Percentiles rank a stretch among this genome's conserved stretches.
Conservation (phyloP, 345 rosid species). For the Pugionium cornutum region DNA sequence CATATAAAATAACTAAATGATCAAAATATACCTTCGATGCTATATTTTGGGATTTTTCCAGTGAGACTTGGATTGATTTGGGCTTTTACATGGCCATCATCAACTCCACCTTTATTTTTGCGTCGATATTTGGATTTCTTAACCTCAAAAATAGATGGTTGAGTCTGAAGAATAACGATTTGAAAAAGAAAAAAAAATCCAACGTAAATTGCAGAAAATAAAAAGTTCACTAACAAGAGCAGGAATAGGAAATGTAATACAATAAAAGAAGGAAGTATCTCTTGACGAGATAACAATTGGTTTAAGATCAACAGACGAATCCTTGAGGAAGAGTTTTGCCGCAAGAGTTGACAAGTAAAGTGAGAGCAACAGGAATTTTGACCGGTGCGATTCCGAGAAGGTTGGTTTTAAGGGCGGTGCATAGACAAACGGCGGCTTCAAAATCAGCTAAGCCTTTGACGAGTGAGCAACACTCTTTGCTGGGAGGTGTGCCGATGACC, state of each 20-base stretch:
- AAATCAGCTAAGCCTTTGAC: conserved; percentile 77
- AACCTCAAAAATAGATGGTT: not conserved
- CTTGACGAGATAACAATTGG: not conserved
- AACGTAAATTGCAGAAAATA: not conserved
- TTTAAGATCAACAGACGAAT: conserved; percentile 43
- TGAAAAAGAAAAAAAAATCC: not conserved
- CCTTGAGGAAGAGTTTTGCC: conserved; percentile 55
- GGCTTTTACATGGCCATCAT: too few relatives aligned
- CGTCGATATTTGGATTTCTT: not conserved
- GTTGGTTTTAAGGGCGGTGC: conserved; percentile 69
- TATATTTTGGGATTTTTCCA: too few relatives aligned
- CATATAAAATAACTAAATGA: too few relatives aligned
- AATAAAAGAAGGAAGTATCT: not conserved
- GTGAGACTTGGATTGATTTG: too few relatives aligned
- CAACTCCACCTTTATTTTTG: not conserved
- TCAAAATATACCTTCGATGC: too few relatives aligned
- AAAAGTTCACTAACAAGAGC: not conserved
- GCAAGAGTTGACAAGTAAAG: conserved; percentile 55
- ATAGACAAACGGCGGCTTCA: conserved; percentile 76
- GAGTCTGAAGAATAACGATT: not conserved
- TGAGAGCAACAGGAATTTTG: conserved; percentile 49
- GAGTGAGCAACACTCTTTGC: conserved; percentile 66
- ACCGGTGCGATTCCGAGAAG: conserved; percentile 49
- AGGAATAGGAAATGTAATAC: not conserved
- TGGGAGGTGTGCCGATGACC: conserved; percentile 65